phyloP scores from a whole-genome alignment of 306 rosid genomes.

The Leucaena leucocephala region DNA sequence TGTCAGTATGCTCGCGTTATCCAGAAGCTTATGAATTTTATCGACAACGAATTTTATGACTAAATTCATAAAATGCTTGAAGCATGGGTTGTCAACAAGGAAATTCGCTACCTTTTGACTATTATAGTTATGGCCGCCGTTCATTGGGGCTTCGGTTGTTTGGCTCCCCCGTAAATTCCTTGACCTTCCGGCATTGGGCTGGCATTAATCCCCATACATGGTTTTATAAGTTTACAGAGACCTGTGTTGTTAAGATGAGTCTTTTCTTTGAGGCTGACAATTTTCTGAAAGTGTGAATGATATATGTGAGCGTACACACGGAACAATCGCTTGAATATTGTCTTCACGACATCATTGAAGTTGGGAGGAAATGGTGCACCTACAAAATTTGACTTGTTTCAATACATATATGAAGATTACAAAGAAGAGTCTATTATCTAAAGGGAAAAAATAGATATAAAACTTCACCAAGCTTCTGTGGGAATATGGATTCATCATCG shows the following conservation, averaged over 20 bases:
- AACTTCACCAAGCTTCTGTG: slow-evolving; percentile 87
- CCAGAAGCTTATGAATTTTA: slow-evolving; percentile 51
- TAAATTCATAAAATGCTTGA: slow-evolving; percentile 79
- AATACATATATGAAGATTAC: slow-evolving; percentile 18
- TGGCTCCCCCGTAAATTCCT: too few relatives aligned
- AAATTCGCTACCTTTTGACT: too few relatives aligned
- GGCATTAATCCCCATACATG: too few relatives aligned
- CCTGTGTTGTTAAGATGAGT: slow-evolving; percentile 65
- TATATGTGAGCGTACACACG: slow-evolving; percentile 97
- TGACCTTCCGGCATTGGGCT: too few relatives aligned
- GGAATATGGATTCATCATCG: slow-evolving; percentile 96
- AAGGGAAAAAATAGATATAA: not conserved
- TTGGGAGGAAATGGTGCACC: slow-evolving; percentile 92
- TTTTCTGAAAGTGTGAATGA: slow-evolving; percentile 94
- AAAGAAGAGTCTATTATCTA: slow-evolving; percentile 3
- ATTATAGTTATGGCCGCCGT: too few relatives aligned
- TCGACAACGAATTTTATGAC: too few relatives aligned
- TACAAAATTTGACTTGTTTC: slow-evolving; percentile 36
- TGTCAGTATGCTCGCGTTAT: slow-evolving; percentile 92
- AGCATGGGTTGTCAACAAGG: slow-evolving; percentile 54
- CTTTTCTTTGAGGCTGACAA: slow-evolving; percentile 97
- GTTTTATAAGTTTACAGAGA: too few relatives aligned
- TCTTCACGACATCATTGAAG: slow-evolving; percentile 93
- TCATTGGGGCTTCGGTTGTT: too few relatives aligned
- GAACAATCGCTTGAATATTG: slow-evolving; percentile 90